Evolutionary conservation across 106 monocot genomes (phyloP).

Genomic region (Phalaenopsis equestris): DNA sequence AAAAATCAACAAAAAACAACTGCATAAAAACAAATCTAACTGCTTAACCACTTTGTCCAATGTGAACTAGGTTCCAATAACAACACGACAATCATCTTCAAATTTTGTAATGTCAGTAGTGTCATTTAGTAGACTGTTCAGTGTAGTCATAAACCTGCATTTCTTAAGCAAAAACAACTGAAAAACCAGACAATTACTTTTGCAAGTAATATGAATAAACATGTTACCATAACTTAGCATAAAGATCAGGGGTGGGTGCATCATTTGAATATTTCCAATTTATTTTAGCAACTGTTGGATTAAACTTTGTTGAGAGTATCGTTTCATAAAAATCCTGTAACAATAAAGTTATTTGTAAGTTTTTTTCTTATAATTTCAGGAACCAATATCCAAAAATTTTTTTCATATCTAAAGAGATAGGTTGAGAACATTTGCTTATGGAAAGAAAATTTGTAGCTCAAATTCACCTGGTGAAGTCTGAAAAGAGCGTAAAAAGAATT

Average conservation of each 20-base stretch:
- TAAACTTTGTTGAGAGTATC: conserved; percentile 78
- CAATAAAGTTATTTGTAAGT: not conserved
- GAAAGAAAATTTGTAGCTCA: not conserved
- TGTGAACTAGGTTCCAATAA: conserved; percentile 88
- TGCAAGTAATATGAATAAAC: not conserved
- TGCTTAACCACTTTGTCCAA: conserved; percentile 65
- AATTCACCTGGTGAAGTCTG: conserved; percentile 79
- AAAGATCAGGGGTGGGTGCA: conserved; percentile 45
- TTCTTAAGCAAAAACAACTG: not conserved
- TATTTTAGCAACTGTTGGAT: conserved; percentile 58
- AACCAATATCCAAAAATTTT: not conserved
- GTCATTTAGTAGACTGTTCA: conserved; percentile 75
- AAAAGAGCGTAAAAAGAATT: conserved; percentile 91
- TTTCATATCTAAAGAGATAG: not conserved
- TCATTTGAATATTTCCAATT: conserved; percentile 75
- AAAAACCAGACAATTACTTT: not conserved
- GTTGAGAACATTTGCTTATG: not conserved
- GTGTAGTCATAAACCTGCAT: conserved; percentile 73
- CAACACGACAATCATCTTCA: conserved; percentile 87
- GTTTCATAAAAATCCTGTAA: conserved; percentile 91
- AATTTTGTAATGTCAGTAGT: conserved; percentile 82
- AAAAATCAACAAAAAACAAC: not conserved
- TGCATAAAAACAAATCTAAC: conserved; percentile 26
- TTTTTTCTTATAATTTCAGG: not conserved
- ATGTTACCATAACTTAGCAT: conserved; percentile 33